A percentile compares a stretch with the other conserved stretches of the same genome.
These are phyloP conservation scores for Cryptococcus floricola DNA, from an alignment of 1,284 basidiomycete species.

Conservation along the genomic window DNA sequence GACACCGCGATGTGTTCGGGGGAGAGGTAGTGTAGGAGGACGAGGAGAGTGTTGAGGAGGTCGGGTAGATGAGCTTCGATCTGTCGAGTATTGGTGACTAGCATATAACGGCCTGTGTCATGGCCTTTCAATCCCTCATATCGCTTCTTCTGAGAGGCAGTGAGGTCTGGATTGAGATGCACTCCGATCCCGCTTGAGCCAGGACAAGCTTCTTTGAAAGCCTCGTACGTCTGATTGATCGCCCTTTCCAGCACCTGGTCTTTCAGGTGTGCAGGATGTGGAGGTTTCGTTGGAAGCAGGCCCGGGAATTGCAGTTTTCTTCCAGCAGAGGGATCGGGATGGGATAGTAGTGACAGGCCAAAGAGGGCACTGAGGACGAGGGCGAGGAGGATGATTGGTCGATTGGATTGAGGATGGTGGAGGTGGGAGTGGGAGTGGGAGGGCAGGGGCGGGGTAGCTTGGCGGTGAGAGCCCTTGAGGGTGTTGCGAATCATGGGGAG, in stretches of 20 bases:
- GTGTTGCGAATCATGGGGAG: no score
- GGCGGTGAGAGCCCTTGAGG: no score
- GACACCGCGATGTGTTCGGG: slow-evolving; percentile 34
- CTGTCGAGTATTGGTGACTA: slow-evolving; percentile 41
- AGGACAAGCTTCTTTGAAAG: slow-evolving; percentile 15
- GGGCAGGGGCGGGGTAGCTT: no score
- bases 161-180: slow-evolving; percentile 31
- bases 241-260: slow-evolving; percentile 2
- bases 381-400: slow-evolving; percentile 4
- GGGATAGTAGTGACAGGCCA: slow-evolving; percentile 9
- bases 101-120: slow-evolving; percentile 25
- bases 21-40: slow-evolving; percentile 39
- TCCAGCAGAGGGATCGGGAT: slow-evolving; percentile 5
- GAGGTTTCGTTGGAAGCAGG: slow-evolving; percentile 19
- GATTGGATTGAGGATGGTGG: slow-evolving; percentile 1
- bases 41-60: slow-evolving; percentile 42
- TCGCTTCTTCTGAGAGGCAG: slow-evolving; percentile 28
- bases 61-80: slow-evolving; percentile 45
- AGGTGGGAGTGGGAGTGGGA: background rate
- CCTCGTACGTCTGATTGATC: slow-evolving; percentile 11
- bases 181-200: slow-evolving; percentile 20
- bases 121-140: slow-evolving; percentile 31
- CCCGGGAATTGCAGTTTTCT: slow-evolving; percentile 23
- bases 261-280: background rate
- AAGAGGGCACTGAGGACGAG: slow-evolving; percentile 5